Evolutionary conservation across 441 rosid species (phyloP).

Genomic region (Lepidium campestre): DNA sequence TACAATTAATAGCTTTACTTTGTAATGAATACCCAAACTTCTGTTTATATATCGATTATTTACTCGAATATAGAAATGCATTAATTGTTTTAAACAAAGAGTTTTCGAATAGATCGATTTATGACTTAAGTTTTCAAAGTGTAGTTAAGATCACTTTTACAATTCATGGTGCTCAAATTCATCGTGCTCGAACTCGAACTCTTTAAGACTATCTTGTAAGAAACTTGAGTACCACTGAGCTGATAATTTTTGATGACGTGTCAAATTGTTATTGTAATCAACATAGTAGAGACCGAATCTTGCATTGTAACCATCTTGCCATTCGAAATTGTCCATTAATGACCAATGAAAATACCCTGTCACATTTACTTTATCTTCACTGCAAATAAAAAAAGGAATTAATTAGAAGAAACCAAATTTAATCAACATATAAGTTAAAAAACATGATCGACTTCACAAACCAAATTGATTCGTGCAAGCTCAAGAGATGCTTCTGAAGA

Average conservation of each 20-base stretch:
- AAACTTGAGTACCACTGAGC: slow-evolving; percentile 25
- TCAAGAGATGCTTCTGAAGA: slow-evolving; percentile 26
- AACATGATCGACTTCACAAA: background rate
- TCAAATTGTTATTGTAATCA: slow-evolving; percentile 26
- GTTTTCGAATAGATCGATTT: background rate
- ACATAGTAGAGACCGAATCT: slow-evolving; percentile 24
- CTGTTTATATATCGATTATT: background rate
- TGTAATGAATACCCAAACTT: too few relatives aligned
- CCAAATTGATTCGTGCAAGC: slow-evolving; percentile 26
- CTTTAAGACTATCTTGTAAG: slow-evolving; percentile 1
- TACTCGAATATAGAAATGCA: background rate
- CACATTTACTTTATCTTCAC: slow-evolving; percentile 23
- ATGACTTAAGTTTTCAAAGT: slow-evolving; percentile 4
- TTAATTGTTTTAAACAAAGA: background rate
- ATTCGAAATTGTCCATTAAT: slow-evolving; percentile 28
- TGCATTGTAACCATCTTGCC: slow-evolving; percentile 28
- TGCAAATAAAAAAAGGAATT: background rate
- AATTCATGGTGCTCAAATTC: slow-evolving; percentile 3
- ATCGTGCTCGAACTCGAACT: slow-evolving; percentile 22
- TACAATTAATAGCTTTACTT: too few relatives aligned
- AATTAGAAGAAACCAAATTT: too few relatives aligned
- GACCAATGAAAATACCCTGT: slow-evolving; percentile 24
- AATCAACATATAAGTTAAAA: background rate
- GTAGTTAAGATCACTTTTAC: too few relatives aligned
- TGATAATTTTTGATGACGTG: slow-evolving; percentile 22